Percentiles rank a stretch among this genome's conserved stretches.
phyloP scores from a whole-genome alignment of 2,329 filamentous ascomycete genomes.

The Trichoderma lentiforme region DNA sequence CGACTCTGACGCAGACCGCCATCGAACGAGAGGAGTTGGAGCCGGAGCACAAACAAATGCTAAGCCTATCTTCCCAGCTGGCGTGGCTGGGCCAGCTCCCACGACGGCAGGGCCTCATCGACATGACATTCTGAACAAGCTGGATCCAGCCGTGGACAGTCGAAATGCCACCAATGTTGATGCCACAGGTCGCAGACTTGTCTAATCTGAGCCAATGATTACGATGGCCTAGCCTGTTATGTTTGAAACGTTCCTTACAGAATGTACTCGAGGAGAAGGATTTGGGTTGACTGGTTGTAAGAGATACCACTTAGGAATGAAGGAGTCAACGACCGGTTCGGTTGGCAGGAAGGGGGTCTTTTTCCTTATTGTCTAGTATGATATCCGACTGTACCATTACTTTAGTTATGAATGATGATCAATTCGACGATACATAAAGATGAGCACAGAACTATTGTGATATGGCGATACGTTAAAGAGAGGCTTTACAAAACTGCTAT shows the following conservation, averaged over 20 bases:
- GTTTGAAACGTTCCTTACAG: not conserved
- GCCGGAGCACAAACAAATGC: not conserved
- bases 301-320: conserved; percentile 9
- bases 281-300: not conserved
- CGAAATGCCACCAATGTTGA: not conserved
- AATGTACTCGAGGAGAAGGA: not conserved
- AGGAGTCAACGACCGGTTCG: not conserved
- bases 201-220: not conserved
- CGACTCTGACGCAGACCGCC: conserved; percentile 32
- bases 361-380: not conserved
- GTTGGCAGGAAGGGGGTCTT: not conserved
- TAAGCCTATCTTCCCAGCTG: not conserved
- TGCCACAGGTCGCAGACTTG: not conserved
- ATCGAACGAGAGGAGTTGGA: not conserved
- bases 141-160: conserved; percentile 19
- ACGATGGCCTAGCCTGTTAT: not conserved
- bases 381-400: not conserved
- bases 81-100: conserved; percentile 15
- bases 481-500: too few species aligned
- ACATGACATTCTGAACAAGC: conserved; percentile 20
- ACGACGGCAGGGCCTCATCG: conserved; percentile 21
- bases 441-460: too few species aligned
- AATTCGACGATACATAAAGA: not conserved
- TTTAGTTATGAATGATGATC: not conserved
- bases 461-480: too few species aligned